Evolutionary conservation across 2,329 filamentous ascomycete genomes (phyloP).

Genomic region (Davidsoniella virescens): DNA sequence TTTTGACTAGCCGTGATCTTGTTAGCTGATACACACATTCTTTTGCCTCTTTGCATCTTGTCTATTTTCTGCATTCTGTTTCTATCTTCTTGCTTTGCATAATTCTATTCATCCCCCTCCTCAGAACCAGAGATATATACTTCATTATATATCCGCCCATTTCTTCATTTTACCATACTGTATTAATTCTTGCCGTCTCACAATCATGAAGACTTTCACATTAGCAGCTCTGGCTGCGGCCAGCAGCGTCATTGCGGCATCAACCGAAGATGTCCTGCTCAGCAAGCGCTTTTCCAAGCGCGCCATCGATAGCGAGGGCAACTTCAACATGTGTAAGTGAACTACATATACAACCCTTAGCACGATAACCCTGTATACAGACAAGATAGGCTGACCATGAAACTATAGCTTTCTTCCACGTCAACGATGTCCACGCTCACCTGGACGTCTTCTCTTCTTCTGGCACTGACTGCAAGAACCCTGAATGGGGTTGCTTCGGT

Average conservation of each 20-base stretch:
- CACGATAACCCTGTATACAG: background rate
- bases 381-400: too few relatives aligned
- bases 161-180: background rate
- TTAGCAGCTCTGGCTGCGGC: constrained; percentile 15
- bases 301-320: constrained; percentile 29
- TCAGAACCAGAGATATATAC: background rate
- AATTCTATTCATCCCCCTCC: background rate
- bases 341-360: background rate
- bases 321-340: constrained; percentile 35
- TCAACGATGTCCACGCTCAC: constrained; percentile 54
- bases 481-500: constrained; percentile 42
- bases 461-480: constrained; percentile 43
- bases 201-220: constrained; percentile 8
- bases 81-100: background rate
- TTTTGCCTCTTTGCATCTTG: too few relatives aligned
- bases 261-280: constrained; percentile 29
- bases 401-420: constrained; percentile 42
- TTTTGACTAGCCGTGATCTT: background rate
- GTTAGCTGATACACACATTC: background rate
- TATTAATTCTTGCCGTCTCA: background rate
- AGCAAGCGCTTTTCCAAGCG: constrained; percentile 34
- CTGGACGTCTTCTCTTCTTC: constrained; percentile 45
- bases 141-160: background rate
- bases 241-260: constrained; percentile 15
- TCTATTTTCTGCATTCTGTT: background rate